Conservation (phyloP, 2,329 filamentous ascomycete species). For the Paracoccidioides lutzii region DNA sequence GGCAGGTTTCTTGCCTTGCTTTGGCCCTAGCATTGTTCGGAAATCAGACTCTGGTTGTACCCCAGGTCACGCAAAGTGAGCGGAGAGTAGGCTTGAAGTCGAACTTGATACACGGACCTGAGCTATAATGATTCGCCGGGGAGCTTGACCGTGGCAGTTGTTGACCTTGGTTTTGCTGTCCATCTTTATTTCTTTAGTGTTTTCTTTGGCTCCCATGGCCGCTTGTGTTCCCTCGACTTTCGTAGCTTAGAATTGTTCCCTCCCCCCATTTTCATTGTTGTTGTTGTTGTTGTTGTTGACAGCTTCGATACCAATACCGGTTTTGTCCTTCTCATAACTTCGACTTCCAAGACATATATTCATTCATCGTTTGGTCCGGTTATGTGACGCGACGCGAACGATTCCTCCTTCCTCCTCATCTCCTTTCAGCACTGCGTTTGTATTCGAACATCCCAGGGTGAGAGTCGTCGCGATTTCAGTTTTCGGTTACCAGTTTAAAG, state of each 20-base stretch:
- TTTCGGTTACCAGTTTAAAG: background rate
- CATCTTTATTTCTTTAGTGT: background rate
- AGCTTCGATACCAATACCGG: background rate
- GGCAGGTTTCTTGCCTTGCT: background rate
- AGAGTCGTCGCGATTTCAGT: background rate
- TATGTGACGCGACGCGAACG: slow-evolving; percentile 4
- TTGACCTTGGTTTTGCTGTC: background rate
- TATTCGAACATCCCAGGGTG: background rate
- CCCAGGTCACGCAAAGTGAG: slow-evolving; percentile 1
- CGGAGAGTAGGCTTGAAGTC: background rate
- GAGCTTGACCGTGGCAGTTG: background rate
- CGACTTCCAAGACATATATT: background rate
- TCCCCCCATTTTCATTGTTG: background rate
- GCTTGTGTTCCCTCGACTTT: background rate
- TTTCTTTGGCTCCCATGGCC: background rate
- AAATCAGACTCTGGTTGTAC: too few relatives aligned
- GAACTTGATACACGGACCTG: background rate
- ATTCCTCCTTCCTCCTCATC: background rate
- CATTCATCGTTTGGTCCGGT: background rate
- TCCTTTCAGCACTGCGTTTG: background rate
- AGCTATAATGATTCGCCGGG: background rate
- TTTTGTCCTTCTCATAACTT: background rate
- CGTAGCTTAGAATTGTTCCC: background rate
- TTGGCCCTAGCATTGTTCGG: background rate
- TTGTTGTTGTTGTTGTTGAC: slow-evolving; percentile 3